These are phyloP conservation scores for Hypoxylon sp. DNA, from an alignment of 2,329 filamentous ascomycete species.

Conservation along the genomic window DNA sequence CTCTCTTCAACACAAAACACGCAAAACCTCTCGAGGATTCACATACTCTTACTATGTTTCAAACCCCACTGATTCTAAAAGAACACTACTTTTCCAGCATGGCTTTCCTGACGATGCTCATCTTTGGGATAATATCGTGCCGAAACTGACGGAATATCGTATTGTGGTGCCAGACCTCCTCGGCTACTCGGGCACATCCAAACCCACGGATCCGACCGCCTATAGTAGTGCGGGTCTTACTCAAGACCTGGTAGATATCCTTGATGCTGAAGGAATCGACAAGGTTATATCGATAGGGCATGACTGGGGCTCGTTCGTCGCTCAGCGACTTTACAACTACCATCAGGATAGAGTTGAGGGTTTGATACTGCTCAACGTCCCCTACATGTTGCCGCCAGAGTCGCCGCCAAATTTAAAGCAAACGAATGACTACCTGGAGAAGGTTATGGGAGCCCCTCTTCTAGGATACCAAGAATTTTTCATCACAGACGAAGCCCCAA, in stretches of 20 bases:
- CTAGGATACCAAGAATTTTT: constrained; percentile 59
- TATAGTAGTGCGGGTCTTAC: constrained; percentile 59
- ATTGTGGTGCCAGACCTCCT: constrained; percentile 59
- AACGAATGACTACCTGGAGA: constrained; percentile 57
- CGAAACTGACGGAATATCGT: constrained; percentile 44
- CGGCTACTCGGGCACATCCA: constrained; percentile 59
- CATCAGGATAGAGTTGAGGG: constrained; percentile 59
- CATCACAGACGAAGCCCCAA: constrained; percentile 56
- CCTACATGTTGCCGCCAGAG: constrained; percentile 57
- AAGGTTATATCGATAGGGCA: constrained; percentile 63
- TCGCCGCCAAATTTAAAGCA: neutral
- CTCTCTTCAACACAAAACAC: constrained; percentile 50
- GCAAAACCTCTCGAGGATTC: constrained; percentile 53
- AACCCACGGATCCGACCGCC: constrained; percentile 56
- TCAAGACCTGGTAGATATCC: constrained; percentile 59
- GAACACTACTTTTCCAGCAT: constrained; percentile 60
- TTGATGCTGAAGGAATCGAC: constrained; percentile 57
- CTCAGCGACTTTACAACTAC: constrained; percentile 60
- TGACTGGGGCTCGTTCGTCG: constrained; percentile 63
- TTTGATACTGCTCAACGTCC: constrained; percentile 60
- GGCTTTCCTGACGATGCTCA: constrained; percentile 65
- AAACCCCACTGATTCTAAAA: constrained; percentile 49
- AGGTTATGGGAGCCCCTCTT: constrained; percentile 50
- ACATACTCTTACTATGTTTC: constrained; percentile 61
- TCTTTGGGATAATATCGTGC: constrained; percentile 61